These are phyloP conservation scores for Monascus ruber DNA, from an alignment of 2,329 filamentous ascomycete genomes.

Conservation along the genomic window DNA sequence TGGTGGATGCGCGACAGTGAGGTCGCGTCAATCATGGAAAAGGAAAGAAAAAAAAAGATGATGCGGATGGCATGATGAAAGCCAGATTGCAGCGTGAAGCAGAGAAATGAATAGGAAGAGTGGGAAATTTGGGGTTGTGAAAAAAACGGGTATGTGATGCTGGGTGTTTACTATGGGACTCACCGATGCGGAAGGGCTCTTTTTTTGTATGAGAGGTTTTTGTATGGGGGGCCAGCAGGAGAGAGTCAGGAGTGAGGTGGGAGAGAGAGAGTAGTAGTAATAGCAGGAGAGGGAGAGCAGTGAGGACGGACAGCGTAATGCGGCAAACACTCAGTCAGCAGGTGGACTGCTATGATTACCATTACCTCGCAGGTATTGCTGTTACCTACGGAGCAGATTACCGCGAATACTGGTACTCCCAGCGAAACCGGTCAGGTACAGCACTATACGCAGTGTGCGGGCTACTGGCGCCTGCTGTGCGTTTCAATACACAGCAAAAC, in stretches of 20 bases:
- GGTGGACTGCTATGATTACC: no score
- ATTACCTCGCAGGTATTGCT: no score
- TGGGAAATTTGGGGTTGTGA: constrained; percentile 16
- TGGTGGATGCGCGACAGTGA: constrained; percentile 12
- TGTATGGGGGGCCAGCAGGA: constrained; percentile 24
- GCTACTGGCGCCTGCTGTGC: no score
- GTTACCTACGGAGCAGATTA: no score
- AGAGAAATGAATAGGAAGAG: constrained; percentile 10
- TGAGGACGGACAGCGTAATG: constrained; percentile 10
- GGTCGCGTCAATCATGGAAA: constrained; percentile 10
- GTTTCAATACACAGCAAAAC: no score
- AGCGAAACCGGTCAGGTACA: no score
- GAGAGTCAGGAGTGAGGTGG: constrained; percentile 18
- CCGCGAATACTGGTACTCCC: no score
- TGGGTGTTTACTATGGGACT: constrained; percentile 21
- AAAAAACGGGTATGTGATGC: constrained; percentile 9
- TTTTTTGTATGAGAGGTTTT: constrained; percentile 24
- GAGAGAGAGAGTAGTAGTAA: constrained; percentile 23
- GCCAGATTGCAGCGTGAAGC: constrained; percentile 5
- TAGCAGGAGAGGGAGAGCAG: constrained; percentile 9
- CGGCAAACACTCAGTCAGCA: no score
- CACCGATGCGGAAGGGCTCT: constrained; percentile 26
- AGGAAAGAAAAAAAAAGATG: constrained; percentile 12
- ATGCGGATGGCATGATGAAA: constrained; percentile 3
- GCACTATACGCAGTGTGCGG: no score